Evolutionary conservation across 306 rosid genomes (phyloP).

Genomic region (Vachellia collinsii): DNA sequence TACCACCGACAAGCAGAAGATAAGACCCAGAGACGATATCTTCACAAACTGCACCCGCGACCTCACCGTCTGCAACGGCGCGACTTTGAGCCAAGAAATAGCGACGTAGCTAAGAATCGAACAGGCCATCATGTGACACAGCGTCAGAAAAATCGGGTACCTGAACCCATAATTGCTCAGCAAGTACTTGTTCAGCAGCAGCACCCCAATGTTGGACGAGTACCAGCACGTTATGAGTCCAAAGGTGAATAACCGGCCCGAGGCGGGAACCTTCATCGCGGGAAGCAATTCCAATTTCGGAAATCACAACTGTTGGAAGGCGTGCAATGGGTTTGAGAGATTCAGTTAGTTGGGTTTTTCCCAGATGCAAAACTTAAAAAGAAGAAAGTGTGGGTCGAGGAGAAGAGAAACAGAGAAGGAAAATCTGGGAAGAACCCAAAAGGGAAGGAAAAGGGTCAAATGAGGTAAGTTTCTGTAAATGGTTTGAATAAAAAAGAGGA

Average conservation of each 20-base stretch:
- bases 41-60: slow-evolving; percentile 48
- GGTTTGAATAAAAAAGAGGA: slow-evolving; percentile 19
- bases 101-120: slow-evolving; percentile 50
- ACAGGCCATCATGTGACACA: slow-evolving; percentile 60
- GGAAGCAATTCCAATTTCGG: neutral
- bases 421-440: neutral
- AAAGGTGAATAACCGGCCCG: slow-evolving; percentile 40
- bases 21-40: slow-evolving; percentile 44
- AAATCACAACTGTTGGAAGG: neutral
- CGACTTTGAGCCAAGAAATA: slow-evolving; percentile 44
- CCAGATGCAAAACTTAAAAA: neutral
- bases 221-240: slow-evolving; percentile 45
- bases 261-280: slow-evolving; percentile 37
- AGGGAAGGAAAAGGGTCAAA: neutral
- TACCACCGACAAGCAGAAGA: slow-evolving; percentile 53
- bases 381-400: neutral
- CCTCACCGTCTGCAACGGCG: slow-evolving; percentile 43
- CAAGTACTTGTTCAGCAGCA: slow-evolving; percentile 52
- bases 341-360: neutral
- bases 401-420: neutral
- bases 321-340: neutral
- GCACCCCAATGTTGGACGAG: slow-evolving; percentile 52
- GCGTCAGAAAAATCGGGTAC: slow-evolving; percentile 49
- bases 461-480: neutral
- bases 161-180: slow-evolving; percentile 49